Base-by-base conservation (phyloP, 148 eudicot genomes). In the Rhododendron ovatum region DNA sequence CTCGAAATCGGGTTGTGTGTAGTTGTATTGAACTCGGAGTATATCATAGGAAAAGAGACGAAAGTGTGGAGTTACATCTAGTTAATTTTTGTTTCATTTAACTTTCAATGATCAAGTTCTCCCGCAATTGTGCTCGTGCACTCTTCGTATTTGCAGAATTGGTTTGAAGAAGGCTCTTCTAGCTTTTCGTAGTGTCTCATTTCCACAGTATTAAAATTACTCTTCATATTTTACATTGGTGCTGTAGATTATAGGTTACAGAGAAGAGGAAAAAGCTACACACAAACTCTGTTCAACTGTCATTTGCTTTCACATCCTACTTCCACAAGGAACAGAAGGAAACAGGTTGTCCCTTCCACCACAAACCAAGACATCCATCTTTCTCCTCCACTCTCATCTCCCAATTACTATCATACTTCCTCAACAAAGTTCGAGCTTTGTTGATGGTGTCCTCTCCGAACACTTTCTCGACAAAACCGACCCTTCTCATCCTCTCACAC, bases 261-360 rank as follows among this genome's bases (percentile, higher is more conserved):
- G 76, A 12, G 76, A 71, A 30, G 76, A 14, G 41, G 76, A 41
- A 33, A 14, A 33, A 71, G 14, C 18, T 71, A 13, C 22, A 30
- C 5, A 13, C 41, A 30, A 30, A 71, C 33, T 67, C 35, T 67
- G 71, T 30, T 84, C 30, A 87, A 13, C 39, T 48, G 55, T 63
- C 63, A 45, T 77, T 53, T 67, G 65, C 33, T 81, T 71, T 83
- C 57, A 6, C 15, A 85, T 88, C 90, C 51, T 84, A 85, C 83
- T 83, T 91, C 94, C 94, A 92, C 80, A 90, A 41, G 10, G 94
- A 92, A 73, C 91, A 89, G 80, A 92, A 92, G 20, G 94, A 92
- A 82, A 92, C 92, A 20, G 92, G 89, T 28, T 92, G 91, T 5
- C 91, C 92, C 85, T 89, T 92, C 94, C 94, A 92, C 88, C 88